Conservation (phyloP, 176 grass and related monocot genomes). For the Sorghum bicolor region Sorghum_bicolor_NCBIv3 NC_012879.2:59345501-59346000, state of each 20-base stretch:
- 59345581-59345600: not conserved
- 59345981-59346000: conserved; percentile 40
- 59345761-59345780: conserved; percentile 42
- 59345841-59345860: conserved; percentile 41
- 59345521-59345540: not conserved
- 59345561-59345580: conserved; percentile 8
- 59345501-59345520: not conserved
- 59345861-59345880: conserved; percentile 35
- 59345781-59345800: conserved; percentile 53
- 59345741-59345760: conserved; percentile 31
- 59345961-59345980: conserved; percentile 7
- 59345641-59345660: conserved; percentile 74
- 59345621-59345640: conserved; percentile 49
- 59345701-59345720: conserved; percentile 17
- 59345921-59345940: not conserved
- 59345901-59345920: not conserved
- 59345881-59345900: not conserved
- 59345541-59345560: not conserved
- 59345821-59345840: conserved; percentile 64
- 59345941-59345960: not conserved
- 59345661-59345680: conserved; percentile 75
- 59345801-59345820: conserved; percentile 73
- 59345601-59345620: conserved; percentile 2
- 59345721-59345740: conserved; percentile 44
- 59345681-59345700: conserved; percentile 81